phyloP scores from a whole-genome alignment of 1,284 basidiomycete genomes.

The Mycosarcoma maydis region DNA sequence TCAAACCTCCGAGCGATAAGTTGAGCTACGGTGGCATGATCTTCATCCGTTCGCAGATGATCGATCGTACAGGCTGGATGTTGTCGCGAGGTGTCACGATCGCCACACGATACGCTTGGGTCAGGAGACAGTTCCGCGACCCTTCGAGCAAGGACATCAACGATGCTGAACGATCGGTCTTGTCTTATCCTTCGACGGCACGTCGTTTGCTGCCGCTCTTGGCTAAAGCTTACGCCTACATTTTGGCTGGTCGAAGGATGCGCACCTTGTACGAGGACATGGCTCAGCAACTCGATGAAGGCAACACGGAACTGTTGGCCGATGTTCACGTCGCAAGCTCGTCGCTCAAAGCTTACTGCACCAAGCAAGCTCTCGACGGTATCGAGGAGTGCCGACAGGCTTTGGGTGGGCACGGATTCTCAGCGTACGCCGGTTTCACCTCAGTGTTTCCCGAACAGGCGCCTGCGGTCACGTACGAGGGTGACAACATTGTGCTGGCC shows the following conservation, averaged over 20 bases:
- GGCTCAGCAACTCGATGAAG: conserved; percentile 61
- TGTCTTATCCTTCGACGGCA: conserved; percentile 67
- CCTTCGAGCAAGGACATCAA: conserved; percentile 67
- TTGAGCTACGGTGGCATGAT: conserved; percentile 77
- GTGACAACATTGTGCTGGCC: conserved; percentile 61
- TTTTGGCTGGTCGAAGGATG: conserved; percentile 65
- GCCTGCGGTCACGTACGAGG: conserved; percentile 67
- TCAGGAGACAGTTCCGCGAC: conserved; percentile 74
- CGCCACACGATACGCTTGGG: conserved; percentile 78
- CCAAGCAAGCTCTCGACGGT: conserved; percentile 66
- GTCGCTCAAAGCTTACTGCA: conserved; percentile 66
- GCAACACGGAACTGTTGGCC: conserved; percentile 67
- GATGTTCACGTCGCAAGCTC: conserved; percentile 67
- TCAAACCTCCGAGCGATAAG: conserved; percentile 78
- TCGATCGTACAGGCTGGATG: conserved; percentile 73
- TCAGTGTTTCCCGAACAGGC: conserved; percentile 58
- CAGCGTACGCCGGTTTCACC: conserved; percentile 60
- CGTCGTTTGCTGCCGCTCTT: conserved; percentile 67
- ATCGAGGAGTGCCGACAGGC: conserved; percentile 68
- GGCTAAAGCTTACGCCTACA: conserved; percentile 67
- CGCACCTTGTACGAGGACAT: conserved; percentile 66
- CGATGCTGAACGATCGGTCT: conserved; percentile 66
- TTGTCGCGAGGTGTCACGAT: conserved; percentile 77
- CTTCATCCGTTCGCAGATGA: conserved; percentile 71
- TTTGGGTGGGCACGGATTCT: conserved; percentile 68